Conservation (phyloP, 305 asterid genomes). For the Fraxinus velutina region DNA sequence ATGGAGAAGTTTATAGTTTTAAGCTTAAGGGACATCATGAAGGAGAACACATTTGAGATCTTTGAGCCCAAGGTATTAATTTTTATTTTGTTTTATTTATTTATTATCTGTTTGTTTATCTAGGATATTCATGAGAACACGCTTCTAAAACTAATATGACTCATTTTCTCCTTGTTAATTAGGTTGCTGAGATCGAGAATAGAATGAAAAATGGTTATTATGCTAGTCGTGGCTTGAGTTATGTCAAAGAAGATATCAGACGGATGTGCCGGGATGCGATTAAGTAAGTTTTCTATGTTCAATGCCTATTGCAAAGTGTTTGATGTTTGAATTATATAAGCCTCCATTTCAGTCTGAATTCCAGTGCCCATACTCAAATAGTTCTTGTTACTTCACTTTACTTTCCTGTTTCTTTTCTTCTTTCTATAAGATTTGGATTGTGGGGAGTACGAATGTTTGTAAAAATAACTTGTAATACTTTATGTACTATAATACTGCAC, state of each 20-base stretch:
- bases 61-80: conserved; percentile 78
- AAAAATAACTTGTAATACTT: neutral
- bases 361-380: neutral
- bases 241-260: conserved; percentile 83
- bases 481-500: neutral
- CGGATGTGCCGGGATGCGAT: conserved; percentile 94
- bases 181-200: conserved; percentile 82
- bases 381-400: neutral
- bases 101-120: neutral
- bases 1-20: conserved; percentile 71
- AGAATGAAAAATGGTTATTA: conserved; percentile 84
- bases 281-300: conserved; percentile 49
- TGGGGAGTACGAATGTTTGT: neutral
- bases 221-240: conserved; percentile 71
- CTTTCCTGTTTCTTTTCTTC: neutral
- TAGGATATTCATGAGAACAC: neutral
- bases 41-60: conserved; percentile 62
- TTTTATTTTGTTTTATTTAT: conserved; percentile 16
- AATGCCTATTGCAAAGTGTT: neutral
- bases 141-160: conserved; percentile 15
- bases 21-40: conserved; percentile 79
- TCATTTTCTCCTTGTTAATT: neutral
- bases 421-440: neutral
- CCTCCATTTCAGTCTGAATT: neutral
- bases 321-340: neutral